A percentile compares a stretch with the other conserved stretches of the same genome.
phyloP scores from a whole-genome alignment of 2,329 filamentous ascomycete genomes.

The Colletotrichum tropicicola region DNA sequence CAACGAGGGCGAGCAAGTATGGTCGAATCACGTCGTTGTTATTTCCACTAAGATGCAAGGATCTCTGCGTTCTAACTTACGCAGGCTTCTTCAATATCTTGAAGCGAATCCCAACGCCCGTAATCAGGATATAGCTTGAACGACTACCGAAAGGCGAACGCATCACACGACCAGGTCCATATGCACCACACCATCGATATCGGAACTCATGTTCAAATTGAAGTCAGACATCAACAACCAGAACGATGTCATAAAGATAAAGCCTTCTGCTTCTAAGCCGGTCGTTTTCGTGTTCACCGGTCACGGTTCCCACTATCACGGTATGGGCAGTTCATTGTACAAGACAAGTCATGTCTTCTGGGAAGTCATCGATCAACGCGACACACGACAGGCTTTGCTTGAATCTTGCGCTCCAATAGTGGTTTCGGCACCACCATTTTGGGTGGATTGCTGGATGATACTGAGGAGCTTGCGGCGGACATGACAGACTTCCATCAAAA shows the following conservation, averaged over 20 bases:
- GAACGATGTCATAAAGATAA: neutral
- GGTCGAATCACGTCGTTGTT: neutral
- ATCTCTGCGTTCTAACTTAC: neutral
- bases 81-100: neutral
- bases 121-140: slow-evolving; percentile 5
- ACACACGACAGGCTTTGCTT: slow-evolving; percentile 43
- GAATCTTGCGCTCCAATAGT: slow-evolving; percentile 3
- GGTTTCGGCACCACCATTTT: neutral
- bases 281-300: slow-evolving; percentile 50
- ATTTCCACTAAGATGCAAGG: neutral
- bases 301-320: slow-evolving; percentile 42
- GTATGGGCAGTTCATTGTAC: slow-evolving; percentile 42
- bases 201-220: neutral
- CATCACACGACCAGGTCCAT: neutral
- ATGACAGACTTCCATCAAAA: slow-evolving; percentile 40
- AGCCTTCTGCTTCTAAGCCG: neutral
- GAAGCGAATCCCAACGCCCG: neutral
- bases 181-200: neutral
- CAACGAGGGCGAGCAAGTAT: slow-evolving; percentile 25
- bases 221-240: neutral
- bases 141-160: slow-evolving; percentile 1
- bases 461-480: neutral
- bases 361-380: slow-evolving; percentile 41
- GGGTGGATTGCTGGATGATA: neutral
- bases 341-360: slow-evolving; percentile 37